Base-by-base conservation (phyloP, 2,329 filamentous ascomycete genomes). In the Fusarium pilosicola region DNA sequence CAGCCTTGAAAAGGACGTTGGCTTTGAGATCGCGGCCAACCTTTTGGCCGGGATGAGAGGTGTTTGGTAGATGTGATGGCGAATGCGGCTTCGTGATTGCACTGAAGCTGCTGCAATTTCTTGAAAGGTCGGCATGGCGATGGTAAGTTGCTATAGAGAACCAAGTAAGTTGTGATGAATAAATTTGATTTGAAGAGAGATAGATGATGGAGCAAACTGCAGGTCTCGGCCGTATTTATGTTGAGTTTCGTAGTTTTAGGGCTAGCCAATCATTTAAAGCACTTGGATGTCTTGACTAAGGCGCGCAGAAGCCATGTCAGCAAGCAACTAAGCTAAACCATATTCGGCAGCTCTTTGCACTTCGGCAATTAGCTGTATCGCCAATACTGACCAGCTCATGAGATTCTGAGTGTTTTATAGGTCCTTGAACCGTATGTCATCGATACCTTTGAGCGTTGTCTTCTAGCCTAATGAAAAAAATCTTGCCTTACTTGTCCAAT, bases 31-130 rank as follows among this genome's bases (percentile, higher is more conserved):
- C 18, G 3, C 34, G 57, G 7, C 57, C 57, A 4, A 60, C 2
- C n/a, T 41, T 60, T 54, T 60, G 22, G 45, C 57, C 5, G 45
- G 57, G 26, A 60, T 54, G n/a, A 60, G 57, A 52, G 57, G 57
- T 8, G 57, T 60, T 54, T 60, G 32, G 26, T 60, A 60, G 44
- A 52, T 26, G 6, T 60, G 45, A 14, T 39, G 44, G 18, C 57
- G 45, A 32, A 60, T 60, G 44, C 57, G 57, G 4, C 9, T 39
- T 28, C 57, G 36, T 2, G 57, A 24, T 3, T 60, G 45, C 26
- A 60, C 44, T 52, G 57, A 54, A 6, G 57, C 45, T 1, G 57
- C 57, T 7, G 57, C 34, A 24, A 52, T 52, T 22, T 60, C 57
- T n/a, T 52, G 34, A 20, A 14, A 52, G 18, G 26, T 41, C 6